Evolutionary conservation across 129 eudicot genomes (phyloP).

Genomic region (sunflower (Helianthus annuus)): HanXRQr2.0-SUNRISE NC_035444.2:159867773-159868272

Average conservation of each 20-base stretch:
- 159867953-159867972: slow-evolving; percentile 96
- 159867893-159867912: slow-evolving; percentile 97
- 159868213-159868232: neutral
- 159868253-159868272: neutral
- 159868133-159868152: slow-evolving; percentile 97
- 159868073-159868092: neutral
- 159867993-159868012: slow-evolving; percentile 98
- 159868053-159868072: neutral
- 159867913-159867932: slow-evolving; percentile 90
- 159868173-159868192: slow-evolving; percentile 91
- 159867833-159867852: slow-evolving; percentile 83
- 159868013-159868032: slow-evolving; percentile 21
- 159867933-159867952: slow-evolving; percentile 99
- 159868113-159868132: slow-evolving; percentile 97
- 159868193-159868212: slow-evolving; percentile 70
- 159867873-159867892: slow-evolving; percentile 95
- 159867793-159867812: no score
- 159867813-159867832: neutral
- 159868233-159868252: no score
- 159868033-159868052: neutral
- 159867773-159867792: neutral
- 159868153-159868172: slow-evolving; percentile 95
- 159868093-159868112: slow-evolving; percentile 94
- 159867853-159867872: slow-evolving; percentile 98
- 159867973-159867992: slow-evolving; percentile 99